Evolutionary conservation across 345 rosid genomes (phyloP), one percentile per base, ranked within the genome.

Genomic region (Populus tremula): DNA sequence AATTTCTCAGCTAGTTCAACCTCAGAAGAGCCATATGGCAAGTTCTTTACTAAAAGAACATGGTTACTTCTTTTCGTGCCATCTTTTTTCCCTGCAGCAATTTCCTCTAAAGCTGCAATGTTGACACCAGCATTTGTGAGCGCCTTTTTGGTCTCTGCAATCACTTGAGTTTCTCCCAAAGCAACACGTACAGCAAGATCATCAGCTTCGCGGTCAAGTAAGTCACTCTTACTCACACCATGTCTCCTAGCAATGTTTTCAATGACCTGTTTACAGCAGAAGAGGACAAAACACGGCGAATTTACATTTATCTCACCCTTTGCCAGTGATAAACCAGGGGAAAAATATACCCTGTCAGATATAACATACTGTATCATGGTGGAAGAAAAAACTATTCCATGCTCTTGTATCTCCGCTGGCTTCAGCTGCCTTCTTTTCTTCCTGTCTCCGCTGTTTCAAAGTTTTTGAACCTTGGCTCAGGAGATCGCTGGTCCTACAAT

Each of bases 111-210:
- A 63, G 89, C 82, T 17, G 84, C 49, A 36, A 92, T 87, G 84
- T 93, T 96, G 29, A 93, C 88, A 72, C 99, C 99, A 78, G 96
- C 92, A 83, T 86, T 89, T 8, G 87, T 35, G 79, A 96, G 89
- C 78, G 97, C 88, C 39, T 86, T 91, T 87, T 95, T 96, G 17
- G 99, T 96, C 82, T 96, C 93, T 11, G 91, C 93, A 76, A 96
- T 87, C 78, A 93, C 98, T 89, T 93, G 97, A 67, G 98, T 91
- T 88, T 96, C 98, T 70, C 91, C 99, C 87, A 96, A 85, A 82
- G 99, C 99, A 81, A 92, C 84, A 67, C 97, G 99, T 45, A 93
- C 98, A 36, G 96, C 97, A 85, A 92, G 97, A 87, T 93, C 99
- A 87, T 90, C 92, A 62, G 93, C 86, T 80, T 92, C 96, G 62